Conservation (phyloP, 1,139 yeast genomes). For the Debaryomycetaceae sp. region DNA sequence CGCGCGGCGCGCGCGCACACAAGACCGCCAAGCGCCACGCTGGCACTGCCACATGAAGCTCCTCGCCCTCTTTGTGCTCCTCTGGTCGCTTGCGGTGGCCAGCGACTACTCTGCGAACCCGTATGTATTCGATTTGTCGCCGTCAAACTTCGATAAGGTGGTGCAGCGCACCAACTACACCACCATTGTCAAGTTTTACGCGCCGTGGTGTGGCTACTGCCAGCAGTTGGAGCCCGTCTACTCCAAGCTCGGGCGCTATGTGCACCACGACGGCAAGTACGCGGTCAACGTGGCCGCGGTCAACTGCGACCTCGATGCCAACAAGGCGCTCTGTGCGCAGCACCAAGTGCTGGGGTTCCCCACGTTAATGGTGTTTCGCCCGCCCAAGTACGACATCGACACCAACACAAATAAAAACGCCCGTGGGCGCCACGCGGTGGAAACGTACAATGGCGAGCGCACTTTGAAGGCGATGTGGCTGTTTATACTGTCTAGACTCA, state of each 20-base stretch:
- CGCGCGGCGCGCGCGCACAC: no score
- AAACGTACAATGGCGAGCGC: constrained; percentile 68
- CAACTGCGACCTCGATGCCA: constrained; percentile 70
- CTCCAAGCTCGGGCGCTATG: constrained; percentile 57
- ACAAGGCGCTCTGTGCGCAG: constrained; percentile 66
- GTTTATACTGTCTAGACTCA: constrained; percentile 57
- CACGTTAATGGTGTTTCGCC: constrained; percentile 73
- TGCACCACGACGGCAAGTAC: constrained; percentile 46
- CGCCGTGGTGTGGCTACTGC: constrained; percentile 96
- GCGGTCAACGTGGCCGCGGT: constrained; percentile 77
- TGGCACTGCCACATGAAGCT: no score
- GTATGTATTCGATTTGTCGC: constrained; percentile 53
- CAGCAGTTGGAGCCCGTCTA: constrained; percentile 53
- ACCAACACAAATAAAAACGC: constrained; percentile 9
- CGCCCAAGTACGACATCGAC: constrained; percentile 54
- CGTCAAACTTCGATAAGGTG: constrained; percentile 58
- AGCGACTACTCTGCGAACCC: constrained; percentile 37
- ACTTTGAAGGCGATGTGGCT: constrained; percentile 54
- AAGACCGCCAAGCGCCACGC: no score
- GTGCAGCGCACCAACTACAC: constrained; percentile 71
- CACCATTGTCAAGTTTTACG: constrained; percentile 84
- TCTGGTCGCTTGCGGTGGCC: constrained; percentile 10
- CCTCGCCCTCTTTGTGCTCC: constrained; percentile 4
- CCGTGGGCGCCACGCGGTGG: constrained; percentile 60
- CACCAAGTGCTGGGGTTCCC: constrained; percentile 76